Conservation (phyloP, 192 early-diverging fungal genomes). For the Mortierella claussenii region DNA sequence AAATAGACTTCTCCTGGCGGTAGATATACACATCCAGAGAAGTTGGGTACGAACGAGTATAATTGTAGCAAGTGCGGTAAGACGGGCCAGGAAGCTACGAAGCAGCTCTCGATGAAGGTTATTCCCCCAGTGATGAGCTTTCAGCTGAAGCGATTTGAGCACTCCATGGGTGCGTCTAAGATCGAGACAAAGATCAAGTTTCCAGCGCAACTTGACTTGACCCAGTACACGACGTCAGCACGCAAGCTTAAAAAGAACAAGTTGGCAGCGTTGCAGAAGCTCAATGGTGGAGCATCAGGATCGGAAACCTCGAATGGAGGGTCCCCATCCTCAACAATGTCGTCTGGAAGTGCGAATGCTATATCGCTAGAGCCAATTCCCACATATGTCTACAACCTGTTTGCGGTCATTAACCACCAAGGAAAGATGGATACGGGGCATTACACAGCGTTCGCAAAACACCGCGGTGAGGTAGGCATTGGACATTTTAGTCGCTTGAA, state of each 20-base stretch:
- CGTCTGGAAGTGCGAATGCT: slow-evolving; percentile 32
- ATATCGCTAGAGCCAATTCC: slow-evolving; percentile 63
- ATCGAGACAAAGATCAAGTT: slow-evolving; percentile 90
- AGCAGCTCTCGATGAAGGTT: slow-evolving; percentile 88
- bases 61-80: slow-evolving; percentile 76
- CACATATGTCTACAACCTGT: slow-evolving; percentile 83
- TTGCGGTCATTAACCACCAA: slow-evolving; percentile 92
- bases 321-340: slow-evolving; percentile 10
- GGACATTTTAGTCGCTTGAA: not conserved
- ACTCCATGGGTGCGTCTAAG: slow-evolving; percentile 74
- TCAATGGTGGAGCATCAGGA: slow-evolving; percentile 33
- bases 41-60: slow-evolving; percentile 72
- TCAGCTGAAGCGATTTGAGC: slow-evolving; percentile 96
- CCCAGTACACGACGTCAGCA: slow-evolving; percentile 82
- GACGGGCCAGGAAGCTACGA: slow-evolving; percentile 74
- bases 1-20: not conserved
- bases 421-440: slow-evolving; percentile 96
- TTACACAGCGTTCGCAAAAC: slow-evolving; percentile 87
- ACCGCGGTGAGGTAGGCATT: slow-evolving; percentile 72
- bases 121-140: slow-evolving; percentile 91
- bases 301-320: slow-evolving; percentile 16
- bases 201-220: slow-evolving; percentile 90
- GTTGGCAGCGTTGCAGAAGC: slow-evolving; percentile 51
- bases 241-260: slow-evolving; percentile 57
- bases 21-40: slow-evolving; percentile 82